Percentiles rank a stretch among this genome's conserved stretches.
These are phyloP conservation scores for Pleurotus ostreatus DNA, from an alignment of 768 basidiomycete genomes.

Conservation along the genomic window DNA sequence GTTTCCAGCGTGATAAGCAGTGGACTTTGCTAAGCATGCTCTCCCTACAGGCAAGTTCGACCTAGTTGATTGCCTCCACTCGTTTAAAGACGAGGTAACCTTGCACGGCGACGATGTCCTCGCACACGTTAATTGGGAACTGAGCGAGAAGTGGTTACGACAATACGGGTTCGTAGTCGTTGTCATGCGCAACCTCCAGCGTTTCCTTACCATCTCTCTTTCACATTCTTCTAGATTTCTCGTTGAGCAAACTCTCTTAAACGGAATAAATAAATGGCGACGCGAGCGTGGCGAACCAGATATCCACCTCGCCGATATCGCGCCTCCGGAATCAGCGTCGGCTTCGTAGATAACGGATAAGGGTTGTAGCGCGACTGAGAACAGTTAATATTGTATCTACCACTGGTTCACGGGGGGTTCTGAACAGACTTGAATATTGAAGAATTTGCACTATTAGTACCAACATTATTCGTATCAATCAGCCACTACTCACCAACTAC, in stretches of 20 bases:
- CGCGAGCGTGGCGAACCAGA: slow-evolving; percentile 77
- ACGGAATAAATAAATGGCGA: slow-evolving; percentile 84
- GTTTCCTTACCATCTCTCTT: not conserved
- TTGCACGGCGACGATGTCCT: slow-evolving; percentile 91
- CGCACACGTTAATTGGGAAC: slow-evolving; percentile 88
- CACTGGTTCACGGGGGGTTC: too few relatives aligned
- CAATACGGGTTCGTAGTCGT: slow-evolving; percentile 65
- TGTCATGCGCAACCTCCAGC: not conserved
- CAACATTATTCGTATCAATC: too few relatives aligned
- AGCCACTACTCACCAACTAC: slow-evolving; percentile 36
- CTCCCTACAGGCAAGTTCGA: slow-evolving; percentile 61
- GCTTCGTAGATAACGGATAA: slow-evolving; percentile 6
- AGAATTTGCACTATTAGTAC: too few relatives aligned
- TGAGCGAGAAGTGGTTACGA: slow-evolving; percentile 77
- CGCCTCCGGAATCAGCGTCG: slow-evolving; percentile 27
- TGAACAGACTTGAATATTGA: too few relatives aligned
- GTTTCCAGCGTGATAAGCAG: slow-evolving; percentile 10
- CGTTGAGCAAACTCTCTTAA: slow-evolving; percentile 67
- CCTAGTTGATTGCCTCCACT: slow-evolving; percentile 74
- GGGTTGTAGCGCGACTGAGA: not conserved
- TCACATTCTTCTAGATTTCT: slow-evolving; percentile 53
- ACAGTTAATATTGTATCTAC: not conserved
- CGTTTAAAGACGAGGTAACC: slow-evolving; percentile 62
- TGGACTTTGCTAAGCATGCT: too few relatives aligned
- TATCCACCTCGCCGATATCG: slow-evolving; percentile 54